A percentile compares a stretch with the other conserved stretches of the same genome.
Evolutionary conservation across 345 rosid genomes (phyloP).

Genomic region (Boechera stricta): DNA sequence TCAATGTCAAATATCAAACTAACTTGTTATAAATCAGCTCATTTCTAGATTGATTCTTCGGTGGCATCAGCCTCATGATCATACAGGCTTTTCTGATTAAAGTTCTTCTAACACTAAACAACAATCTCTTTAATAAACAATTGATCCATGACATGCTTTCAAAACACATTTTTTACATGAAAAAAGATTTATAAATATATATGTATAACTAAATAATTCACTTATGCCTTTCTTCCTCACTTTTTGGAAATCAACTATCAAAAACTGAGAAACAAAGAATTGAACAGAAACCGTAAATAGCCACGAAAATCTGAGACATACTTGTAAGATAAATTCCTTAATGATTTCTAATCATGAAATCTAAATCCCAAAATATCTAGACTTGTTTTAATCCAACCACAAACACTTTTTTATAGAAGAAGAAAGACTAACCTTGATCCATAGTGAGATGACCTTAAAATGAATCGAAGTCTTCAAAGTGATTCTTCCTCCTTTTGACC

Average conservation of each 20-base stretch:
- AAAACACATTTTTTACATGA: conserved; percentile 9
- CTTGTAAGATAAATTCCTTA: no score
- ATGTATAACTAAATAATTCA: neutral
- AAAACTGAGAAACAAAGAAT: conserved; percentile 4
- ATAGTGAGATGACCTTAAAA: no score
- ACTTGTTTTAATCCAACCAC: no score
- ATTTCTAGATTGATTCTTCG: neutral
- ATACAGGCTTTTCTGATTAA: neutral
- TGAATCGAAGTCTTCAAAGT: no score
- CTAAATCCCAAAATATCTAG: no score
- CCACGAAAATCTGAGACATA: conserved; percentile 28
- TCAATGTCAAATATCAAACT: conserved; percentile 12
- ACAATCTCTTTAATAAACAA: conserved; percentile 6
- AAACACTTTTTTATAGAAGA: no score
- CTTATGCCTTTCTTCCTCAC: neutral
- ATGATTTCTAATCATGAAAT: no score
- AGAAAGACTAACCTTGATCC: no score
- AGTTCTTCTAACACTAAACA: conserved; percentile 12
- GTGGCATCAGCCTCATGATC: neutral
- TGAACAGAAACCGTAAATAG: conserved; percentile 3
- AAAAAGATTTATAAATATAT: neutral
- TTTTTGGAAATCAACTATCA: neutral
- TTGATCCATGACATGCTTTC: neutral
- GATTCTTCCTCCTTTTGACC: no score
- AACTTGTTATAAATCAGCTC: neutral